Evolutionary conservation across 371 early-diverging fungal genomes (phyloP).

Genomic region (Apophysomyces sp.): DNA sequence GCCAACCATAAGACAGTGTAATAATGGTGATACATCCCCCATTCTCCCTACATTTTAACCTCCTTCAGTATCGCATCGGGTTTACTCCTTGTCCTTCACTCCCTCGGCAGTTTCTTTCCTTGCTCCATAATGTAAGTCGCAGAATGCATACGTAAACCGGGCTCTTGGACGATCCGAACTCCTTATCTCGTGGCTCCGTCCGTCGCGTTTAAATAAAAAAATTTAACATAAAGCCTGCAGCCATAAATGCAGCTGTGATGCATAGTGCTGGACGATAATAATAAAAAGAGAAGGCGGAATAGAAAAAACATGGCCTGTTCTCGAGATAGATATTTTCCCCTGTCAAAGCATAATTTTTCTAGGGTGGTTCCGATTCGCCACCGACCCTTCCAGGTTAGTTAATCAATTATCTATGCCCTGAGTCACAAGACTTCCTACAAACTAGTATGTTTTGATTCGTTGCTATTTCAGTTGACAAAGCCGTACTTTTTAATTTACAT

Average conservation of each 20-base stretch:
- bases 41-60: neutral
- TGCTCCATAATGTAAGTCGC: neutral
- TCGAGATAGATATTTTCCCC: neutral
- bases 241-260: neutral
- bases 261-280: neutral
- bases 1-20: neutral
- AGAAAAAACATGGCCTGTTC: neutral
- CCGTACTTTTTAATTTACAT: neutral
- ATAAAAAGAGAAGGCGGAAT: neutral
- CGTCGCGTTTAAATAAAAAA: neutral
- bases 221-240: neutral
- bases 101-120: neutral
- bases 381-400: neutral
- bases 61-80: neutral
- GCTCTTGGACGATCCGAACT: neutral
- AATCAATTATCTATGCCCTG: neutral
- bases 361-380: constrained; percentile 1
- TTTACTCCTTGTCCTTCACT: neutral
- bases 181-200: neutral
- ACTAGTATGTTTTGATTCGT: neutral
- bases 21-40: neutral
- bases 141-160: neutral
- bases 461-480: neutral
- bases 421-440: neutral
- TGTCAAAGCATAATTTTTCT: neutral